A percentile compares a stretch with the other conserved stretches of the same genome.
phyloP scores from a whole-genome alignment of 148 eudicot species.

The Suaeda aralocaspica region DNA sequence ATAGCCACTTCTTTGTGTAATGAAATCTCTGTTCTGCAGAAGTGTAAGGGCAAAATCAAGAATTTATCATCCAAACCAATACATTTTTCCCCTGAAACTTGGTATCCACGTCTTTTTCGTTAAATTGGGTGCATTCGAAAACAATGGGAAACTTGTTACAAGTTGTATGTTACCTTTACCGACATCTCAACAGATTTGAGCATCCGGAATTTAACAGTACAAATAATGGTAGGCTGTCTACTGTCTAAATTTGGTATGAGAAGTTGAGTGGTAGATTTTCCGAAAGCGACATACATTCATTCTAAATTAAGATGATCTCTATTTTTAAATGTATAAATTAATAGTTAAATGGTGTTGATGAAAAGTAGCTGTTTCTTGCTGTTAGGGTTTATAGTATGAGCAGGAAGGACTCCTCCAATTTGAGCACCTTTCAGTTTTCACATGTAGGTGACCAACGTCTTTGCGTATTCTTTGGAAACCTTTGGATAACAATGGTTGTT shows the following conservation, averaged over 20 bases:
- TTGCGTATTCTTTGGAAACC: conserved; percentile 16
- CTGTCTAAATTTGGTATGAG: conserved; percentile 18
- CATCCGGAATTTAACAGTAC: background rate
- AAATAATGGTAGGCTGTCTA: conserved; percentile 23
- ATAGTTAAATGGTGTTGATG: conserved; percentile 1
- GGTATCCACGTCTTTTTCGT: background rate
- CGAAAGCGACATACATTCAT: conserved; percentile 3
- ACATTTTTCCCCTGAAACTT: conserved; percentile 33
- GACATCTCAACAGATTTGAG: background rate
- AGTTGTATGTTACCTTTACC: background rate
- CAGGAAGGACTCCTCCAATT: conserved; percentile 10
- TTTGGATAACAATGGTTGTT: background rate
- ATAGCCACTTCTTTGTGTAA: conserved; percentile 47
- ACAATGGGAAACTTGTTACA: background rate
- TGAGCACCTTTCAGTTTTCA: conserved; percentile 19
- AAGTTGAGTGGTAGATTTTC: conserved; percentile 9
- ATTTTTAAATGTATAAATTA: background rate
- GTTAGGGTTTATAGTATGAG: conserved; percentile 14
- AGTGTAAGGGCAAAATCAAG: conserved; percentile 41
- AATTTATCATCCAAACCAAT: conserved; percentile 30
- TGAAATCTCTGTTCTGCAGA: conserved; percentile 44
- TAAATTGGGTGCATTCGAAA: background rate
- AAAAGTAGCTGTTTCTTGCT: conserved; percentile 25
- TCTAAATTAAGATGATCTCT: background rate
- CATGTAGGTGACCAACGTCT: conserved; percentile 30